phyloP scores from a whole-genome alignment of 176 grass and related monocot species.

The Avena insularis region DNA sequence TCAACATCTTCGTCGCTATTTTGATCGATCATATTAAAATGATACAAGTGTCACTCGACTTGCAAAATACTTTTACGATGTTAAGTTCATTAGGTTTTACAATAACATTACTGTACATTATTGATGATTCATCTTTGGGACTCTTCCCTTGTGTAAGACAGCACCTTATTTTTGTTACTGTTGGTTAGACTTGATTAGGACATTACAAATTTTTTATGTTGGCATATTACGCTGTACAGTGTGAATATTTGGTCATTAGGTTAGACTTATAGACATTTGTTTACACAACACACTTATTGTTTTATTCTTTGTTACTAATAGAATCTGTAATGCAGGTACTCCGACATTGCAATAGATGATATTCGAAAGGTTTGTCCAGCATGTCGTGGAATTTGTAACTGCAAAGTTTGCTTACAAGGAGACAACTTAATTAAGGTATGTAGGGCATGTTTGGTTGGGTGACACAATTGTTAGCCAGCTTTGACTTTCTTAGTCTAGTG shows the following conservation, averaged over 20 bases:
- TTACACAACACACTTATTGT: conserved; percentile 1
- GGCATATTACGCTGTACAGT: not conserved
- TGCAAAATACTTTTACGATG: not conserved
- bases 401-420: conserved; percentile 81
- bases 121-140: not conserved
- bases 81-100: conserved; percentile 9
- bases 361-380: conserved; percentile 84
- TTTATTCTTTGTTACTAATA: conserved; percentile 25
- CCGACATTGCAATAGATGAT: conserved; percentile 78
- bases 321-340: conserved; percentile 67
- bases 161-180: not conserved
- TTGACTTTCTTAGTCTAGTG: conserved; percentile 10
- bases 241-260: not conserved
- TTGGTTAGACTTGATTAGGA: not conserved
- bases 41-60: not conserved
- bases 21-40: conserved; percentile 22
- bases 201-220: conserved; percentile 4
- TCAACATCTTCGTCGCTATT: conserved; percentile 1
- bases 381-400: conserved; percentile 98
- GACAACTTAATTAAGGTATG: conserved; percentile 90
- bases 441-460: not conserved
- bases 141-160: not conserved
- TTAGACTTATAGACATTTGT: not conserved
- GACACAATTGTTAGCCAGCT: not conserved
- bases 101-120: not conserved